Evolutionary conservation across 306 rosid species (phyloP), one percentile per base, ranked within the genome.

Genomic region (Vigna hirtella): DNA sequence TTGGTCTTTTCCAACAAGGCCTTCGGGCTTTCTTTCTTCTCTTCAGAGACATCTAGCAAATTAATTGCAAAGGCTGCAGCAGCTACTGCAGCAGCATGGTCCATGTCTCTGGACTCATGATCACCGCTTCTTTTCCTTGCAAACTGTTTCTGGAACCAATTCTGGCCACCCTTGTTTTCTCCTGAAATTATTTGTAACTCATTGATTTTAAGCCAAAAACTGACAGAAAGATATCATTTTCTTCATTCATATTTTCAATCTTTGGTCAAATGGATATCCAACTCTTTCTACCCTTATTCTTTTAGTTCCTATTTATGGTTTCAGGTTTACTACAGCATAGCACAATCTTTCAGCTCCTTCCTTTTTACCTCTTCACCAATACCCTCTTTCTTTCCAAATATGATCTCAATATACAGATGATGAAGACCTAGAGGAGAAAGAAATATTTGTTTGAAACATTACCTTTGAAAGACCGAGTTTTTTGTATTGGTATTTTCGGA

Each of bases 21-120:
- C 73, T 68, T 78, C 1, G 83, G 77, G 47, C 40, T 81, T 26
- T 81, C 85, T 32, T 67, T 42, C 65, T 57, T 78, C 43, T 57
- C 52, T 56, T 81, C 82, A 5, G 83, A 42, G 32, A 77, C 82
- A 24, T 87, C 89, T 8, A 81, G 77, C 59, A 82, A 79, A 66
- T 58, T 74, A 36, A 91, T 69, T 49, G 96, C 93, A 30, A 72
- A 85, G 52, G 87, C 86, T 14, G 93, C 90, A 62, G 99, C 98
- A 72, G 97, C 99, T 22, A 91, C 87, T 14, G 97, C 96, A 9
- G 86, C 70, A n/a, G 79, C 90, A 45, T 79, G 87, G 53, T 90
- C 96, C 10, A 64, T 62, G 22, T 68, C 89, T 48, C 17, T 73
- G 47, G 90, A 72, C 30, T 88, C 90, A 70, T 83, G 71, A 55